Evolutionary conservation across 345 rosid species (phyloP), one percentile per base, ranked within the genome.

Genomic region (Boechera stricta): DNA sequence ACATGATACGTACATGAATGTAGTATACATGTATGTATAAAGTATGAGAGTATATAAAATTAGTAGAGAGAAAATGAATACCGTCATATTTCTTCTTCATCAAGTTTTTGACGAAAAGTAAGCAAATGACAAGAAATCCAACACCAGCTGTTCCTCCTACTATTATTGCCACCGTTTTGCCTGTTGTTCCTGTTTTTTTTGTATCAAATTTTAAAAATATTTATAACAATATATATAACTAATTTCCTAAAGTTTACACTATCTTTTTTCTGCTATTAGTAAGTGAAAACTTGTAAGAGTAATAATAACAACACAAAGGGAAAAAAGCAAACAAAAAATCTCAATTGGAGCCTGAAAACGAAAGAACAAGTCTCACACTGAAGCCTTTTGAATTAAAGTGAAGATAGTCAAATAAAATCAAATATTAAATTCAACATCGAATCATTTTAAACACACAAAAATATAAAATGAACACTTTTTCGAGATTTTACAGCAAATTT

Each of bases 161-260:
- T 80, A 93, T 89, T 72, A 93, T 91, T 75, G 98, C 98, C 85
- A 91, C 97, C 6, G 97, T 89, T 83, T 85, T 93, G 15, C 92
- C 92, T 51, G 97, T 81, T 64, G 77, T 83, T 58, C 80, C 88
- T 63, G 78, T 67, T 21, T 58, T 18, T 42, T 57, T 70, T 55
- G 10, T 39, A 48, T 58, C 12, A 35, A 10, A 6, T 1, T 7
- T 5, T 6, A 33, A 33, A 33, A 33, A 33, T 36, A 8, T 36
- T 36, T 7, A 7, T 7, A 8, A 36, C 39, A 35, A 1, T 35
- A 35, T 6, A 35, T 7, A 35, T 35, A 41, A 3, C 13, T 35
- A 35, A 35, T 41, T 12, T 12, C 48, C 48, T 44, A 44, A 44
- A 44, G 6, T 44, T 2, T 15, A 21, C 53, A 41, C 41, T 61